phyloP scores from a whole-genome alignment of 1,284 basidiomycete species.

The Leccinum subatratum region DNA sequence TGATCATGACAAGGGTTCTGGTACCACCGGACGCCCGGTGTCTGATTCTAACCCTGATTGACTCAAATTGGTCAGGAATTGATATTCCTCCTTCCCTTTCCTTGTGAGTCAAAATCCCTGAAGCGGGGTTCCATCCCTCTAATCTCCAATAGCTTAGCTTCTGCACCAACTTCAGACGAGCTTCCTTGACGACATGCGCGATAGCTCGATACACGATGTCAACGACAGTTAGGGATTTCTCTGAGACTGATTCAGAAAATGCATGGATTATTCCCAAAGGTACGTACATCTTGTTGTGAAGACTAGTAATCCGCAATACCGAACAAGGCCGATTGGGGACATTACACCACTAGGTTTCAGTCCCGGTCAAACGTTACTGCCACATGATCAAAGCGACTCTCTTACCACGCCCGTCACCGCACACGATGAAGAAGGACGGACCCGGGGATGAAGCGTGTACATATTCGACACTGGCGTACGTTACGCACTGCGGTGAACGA shows the following conservation, averaged over 20 bases:
- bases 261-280: background rate
- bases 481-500: background rate
- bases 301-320: background rate
- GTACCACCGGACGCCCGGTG: background rate
- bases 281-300: background rate
- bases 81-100: background rate
- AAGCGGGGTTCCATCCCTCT: slow-evolving; percentile 4
- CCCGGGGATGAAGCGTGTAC: slow-evolving; percentile 14
- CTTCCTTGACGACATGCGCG: slow-evolving; percentile 1
- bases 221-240: slow-evolving; percentile 3
- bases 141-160: background rate
- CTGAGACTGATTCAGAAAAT: background rate
- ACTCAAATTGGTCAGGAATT: slow-evolving; percentile 3
- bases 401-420: background rate
- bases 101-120: slow-evolving; percentile 1
- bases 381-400: background rate
- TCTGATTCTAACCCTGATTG: slow-evolving; percentile 10
- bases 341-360: slow-evolving; percentile 4
- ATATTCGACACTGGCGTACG: background rate
- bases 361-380: background rate
- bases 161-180: background rate
- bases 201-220: slow-evolving; percentile 8
- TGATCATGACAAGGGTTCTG: slow-evolving; percentile 4
- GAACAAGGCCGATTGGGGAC: background rate
- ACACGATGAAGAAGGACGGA: slow-evolving; percentile 7